Conservation (phyloP, 1,284 basidiomycete genomes). For the Ceratobasidium sp. region DNA sequence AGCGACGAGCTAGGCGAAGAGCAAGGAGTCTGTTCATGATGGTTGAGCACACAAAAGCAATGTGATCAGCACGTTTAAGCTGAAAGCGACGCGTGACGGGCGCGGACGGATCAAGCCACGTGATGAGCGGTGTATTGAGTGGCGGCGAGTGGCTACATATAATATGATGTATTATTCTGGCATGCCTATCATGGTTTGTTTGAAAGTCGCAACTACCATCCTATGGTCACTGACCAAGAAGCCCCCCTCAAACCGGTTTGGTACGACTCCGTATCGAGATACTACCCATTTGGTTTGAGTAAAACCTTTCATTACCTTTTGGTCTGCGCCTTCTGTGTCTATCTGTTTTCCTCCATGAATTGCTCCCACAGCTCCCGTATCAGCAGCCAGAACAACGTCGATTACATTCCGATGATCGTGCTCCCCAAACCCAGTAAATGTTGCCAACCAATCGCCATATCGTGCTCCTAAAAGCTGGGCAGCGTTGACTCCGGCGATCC, state of each 20-base stretch:
- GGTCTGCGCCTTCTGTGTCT: background rate
- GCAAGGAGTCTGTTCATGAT: slow-evolving; percentile 37
- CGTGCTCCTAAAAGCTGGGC: slow-evolving; percentile 31
- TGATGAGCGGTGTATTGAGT: slow-evolving; percentile 2
- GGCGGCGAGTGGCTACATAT: slow-evolving; percentile 23
- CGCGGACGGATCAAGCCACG: slow-evolving; percentile 42
- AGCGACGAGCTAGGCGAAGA: slow-evolving; percentile 38
- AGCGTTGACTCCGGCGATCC: slow-evolving; percentile 3
- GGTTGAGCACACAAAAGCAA: slow-evolving; percentile 16
- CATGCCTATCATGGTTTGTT: slow-evolving; percentile 32
- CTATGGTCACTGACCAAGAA: slow-evolving; percentile 40
- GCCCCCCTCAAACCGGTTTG: slow-evolving; percentile 38
- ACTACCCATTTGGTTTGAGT: slow-evolving; percentile 25
- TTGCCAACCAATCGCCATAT: slow-evolving; percentile 38
- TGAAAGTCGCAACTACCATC: slow-evolving; percentile 33
- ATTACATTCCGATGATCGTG: slow-evolving; percentile 33
- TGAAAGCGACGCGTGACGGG: slow-evolving; percentile 28
- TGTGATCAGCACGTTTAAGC: slow-evolving; percentile 11
- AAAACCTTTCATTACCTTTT: slow-evolving; percentile 12
- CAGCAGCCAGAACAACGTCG: slow-evolving; percentile 27
- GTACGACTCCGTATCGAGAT: slow-evolving; percentile 32
- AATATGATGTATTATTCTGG: slow-evolving; percentile 21
- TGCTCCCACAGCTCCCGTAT: slow-evolving; percentile 30
- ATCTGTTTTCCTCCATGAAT: background rate
- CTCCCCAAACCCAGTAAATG: slow-evolving; percentile 40